Conservation (phyloP, 768 basidiomycete species). For the Boletales sp. region DNA sequence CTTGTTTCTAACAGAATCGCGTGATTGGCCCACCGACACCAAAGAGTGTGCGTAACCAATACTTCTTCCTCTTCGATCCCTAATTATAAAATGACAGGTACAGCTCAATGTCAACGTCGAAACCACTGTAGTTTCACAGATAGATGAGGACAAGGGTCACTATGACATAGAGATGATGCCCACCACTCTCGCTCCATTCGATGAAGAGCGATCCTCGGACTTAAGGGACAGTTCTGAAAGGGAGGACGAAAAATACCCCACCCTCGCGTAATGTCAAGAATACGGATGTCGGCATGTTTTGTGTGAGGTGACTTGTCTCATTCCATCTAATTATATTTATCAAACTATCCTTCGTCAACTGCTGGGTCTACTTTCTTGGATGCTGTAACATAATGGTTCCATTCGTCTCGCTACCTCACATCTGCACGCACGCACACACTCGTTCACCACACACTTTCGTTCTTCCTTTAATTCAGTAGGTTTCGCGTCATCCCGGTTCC, state of each 20-base stretch:
- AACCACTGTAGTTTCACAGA: conserved; percentile 30
- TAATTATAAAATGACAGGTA: neutral
- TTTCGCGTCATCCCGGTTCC: neutral
- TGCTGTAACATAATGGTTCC: neutral
- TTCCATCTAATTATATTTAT: neutral
- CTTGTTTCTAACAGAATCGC: conserved; percentile 14
- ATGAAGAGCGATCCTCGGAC: conserved; percentile 9
- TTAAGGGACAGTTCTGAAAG: conserved; percentile 17
- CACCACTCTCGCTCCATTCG: conserved; percentile 4
- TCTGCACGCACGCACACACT: too few species aligned
- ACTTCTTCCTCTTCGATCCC: neutral
- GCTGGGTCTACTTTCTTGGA: neutral
- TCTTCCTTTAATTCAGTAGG: neutral
- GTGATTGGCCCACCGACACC: conserved; percentile 18
- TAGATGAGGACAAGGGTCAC: conserved; percentile 24
- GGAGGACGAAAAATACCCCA: conserved; percentile 13
- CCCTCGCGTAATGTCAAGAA: conserved; percentile 9
- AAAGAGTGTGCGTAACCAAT: conserved; percentile 18
- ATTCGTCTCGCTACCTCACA: too few species aligned
- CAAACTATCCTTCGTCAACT: too few species aligned
- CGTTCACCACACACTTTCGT: neutral
- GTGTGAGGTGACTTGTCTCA: neutral
- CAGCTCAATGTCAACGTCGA: conserved; percentile 33
- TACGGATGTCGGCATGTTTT: neutral
- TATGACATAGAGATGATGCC: conserved; percentile 20